phyloP scores from a whole-genome alignment of 1,284 basidiomycete species.

The Fistulina hepatica region DNA sequence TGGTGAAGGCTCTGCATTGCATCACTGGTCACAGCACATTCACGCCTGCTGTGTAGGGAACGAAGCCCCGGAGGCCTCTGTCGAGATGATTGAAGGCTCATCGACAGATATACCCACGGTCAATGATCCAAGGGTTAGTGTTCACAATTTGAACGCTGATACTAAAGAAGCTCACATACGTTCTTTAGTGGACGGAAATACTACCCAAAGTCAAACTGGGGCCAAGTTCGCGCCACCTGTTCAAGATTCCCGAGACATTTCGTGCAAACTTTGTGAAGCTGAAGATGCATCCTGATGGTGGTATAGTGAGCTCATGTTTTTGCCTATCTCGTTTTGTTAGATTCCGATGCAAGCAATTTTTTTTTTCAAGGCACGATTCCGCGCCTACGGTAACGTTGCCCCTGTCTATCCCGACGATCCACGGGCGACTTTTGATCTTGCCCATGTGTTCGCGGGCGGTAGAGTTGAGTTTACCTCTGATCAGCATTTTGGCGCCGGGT shows the following conservation, averaged over 20 bases:
- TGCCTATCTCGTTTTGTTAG: no score
- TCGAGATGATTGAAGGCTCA: conserved; percentile 50
- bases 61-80: conserved; percentile 77
- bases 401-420: conserved; percentile 48
- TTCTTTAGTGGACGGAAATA: conserved; percentile 69
- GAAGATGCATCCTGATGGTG: conserved; percentile 95
- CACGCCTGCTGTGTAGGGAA: conserved; percentile 47
- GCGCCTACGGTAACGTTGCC: conserved; percentile 75
- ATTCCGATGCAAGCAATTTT: conserved; percentile 9
- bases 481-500: conserved; percentile 90
- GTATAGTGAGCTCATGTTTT: conserved; percentile 54
- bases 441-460: conserved; percentile 86
- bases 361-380: conserved; percentile 62
- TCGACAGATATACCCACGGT: conserved; percentile 32
- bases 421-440: conserved; percentile 64
- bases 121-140: conserved; percentile 43
- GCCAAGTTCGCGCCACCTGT: conserved; percentile 80
- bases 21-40: conserved; percentile 6
- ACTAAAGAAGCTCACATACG: neutral
- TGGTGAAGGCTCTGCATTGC: conserved; percentile 34
- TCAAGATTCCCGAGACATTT: conserved; percentile 50
- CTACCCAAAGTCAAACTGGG: conserved; percentile 68
- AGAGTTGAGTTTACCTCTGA: conserved; percentile 74
- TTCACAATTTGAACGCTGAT: no score
- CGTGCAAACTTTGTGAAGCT: conserved; percentile 79